These are phyloP conservation scores for Schizophyllum commune DNA, from an alignment of 1,284 basidiomycete genomes.

Conservation along the genomic window DNA sequence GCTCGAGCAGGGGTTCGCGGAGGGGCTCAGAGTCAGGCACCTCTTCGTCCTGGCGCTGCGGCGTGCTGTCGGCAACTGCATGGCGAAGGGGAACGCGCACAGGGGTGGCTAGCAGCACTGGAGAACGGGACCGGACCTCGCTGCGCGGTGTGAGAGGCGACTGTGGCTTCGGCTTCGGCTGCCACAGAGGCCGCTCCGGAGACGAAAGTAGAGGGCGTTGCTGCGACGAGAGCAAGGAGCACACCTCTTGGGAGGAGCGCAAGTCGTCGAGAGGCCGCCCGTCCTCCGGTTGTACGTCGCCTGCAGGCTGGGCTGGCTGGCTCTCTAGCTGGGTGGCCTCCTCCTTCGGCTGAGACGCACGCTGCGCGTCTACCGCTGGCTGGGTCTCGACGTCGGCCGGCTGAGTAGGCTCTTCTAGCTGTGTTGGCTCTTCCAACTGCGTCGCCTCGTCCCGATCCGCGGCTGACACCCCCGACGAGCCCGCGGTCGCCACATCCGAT, in stretches of 20 bases:
- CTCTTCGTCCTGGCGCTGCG: not conserved
- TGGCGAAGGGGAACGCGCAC: not conserved
- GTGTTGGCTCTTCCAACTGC: constrained; percentile 5
- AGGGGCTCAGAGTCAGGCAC: not conserved
- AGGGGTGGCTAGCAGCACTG: not conserved
- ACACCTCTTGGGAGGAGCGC: not conserved
- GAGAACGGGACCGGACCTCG: not conserved
- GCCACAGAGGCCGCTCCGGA: too few relatives aligned
- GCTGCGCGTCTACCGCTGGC: not conserved
- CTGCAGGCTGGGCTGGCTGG: constrained; percentile 2
- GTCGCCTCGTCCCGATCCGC: constrained; percentile 5
- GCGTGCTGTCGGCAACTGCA: not conserved
- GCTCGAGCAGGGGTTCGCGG: not conserved
- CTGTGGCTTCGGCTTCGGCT: too few relatives aligned
- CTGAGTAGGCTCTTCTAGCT: constrained; percentile 5
- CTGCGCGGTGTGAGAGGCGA: not conserved
- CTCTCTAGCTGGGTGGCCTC: too few relatives aligned
- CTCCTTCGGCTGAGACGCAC: too few relatives aligned
- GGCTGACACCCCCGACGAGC: not conserved
- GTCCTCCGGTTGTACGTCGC: constrained; percentile 1
- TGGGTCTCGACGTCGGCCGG: not conserved
- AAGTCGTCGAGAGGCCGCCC: not conserved
- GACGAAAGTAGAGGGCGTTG: too few relatives aligned
- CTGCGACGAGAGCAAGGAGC: not conserved
- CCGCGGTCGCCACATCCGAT: not conserved